A percentile compares a stretch with the other conserved stretches of the same genome.
Evolutionary conservation across 2,329 filamentous ascomycete species (phyloP).

Genomic region (Niveomyces coronatus): DNA sequence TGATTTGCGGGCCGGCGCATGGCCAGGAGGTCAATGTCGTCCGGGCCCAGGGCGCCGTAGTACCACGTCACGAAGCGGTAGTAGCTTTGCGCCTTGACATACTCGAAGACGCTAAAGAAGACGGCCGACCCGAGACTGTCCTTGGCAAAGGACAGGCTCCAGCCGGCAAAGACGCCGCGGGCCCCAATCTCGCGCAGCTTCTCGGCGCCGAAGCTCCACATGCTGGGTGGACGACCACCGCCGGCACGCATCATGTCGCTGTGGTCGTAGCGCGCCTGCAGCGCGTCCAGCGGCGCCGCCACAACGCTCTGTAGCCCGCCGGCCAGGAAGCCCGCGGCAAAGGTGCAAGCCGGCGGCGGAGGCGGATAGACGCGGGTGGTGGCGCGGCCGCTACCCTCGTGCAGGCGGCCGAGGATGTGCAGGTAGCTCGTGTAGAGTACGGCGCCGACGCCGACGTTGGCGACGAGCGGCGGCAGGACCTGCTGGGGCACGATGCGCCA

Average conservation of each 20-base stretch:
- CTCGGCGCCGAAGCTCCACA: conserved; percentile 61
- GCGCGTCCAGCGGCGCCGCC: conserved; percentile 65
- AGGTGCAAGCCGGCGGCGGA: conserved; percentile 51
- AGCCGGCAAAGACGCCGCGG: conserved; percentile 65
- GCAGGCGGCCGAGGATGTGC: conserved; percentile 54
- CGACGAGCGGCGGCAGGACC: conserved; percentile 64
- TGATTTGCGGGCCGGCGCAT: conserved; percentile 31
- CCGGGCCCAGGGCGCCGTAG: conserved; percentile 49
- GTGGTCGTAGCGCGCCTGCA: conserved; percentile 63
- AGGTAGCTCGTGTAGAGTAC: conserved; percentile 69
- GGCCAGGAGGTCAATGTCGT: conserved; percentile 40
- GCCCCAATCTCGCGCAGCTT: conserved; percentile 59
- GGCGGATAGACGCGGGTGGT: conserved; percentile 60
- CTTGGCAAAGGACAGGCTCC: conserved; percentile 57
- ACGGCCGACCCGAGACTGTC: conserved; percentile 59
- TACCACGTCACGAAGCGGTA: conserved; percentile 62
- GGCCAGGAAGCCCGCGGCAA: conserved; percentile 59
- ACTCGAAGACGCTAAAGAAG: conserved; percentile 70
- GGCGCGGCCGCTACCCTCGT: conserved; percentile 49
- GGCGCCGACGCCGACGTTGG: conserved; percentile 64
- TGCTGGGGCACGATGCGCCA: conserved; percentile 68
- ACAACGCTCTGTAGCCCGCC: conserved; percentile 60
- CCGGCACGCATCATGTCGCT: conserved; percentile 33
- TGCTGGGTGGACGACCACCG: conserved; percentile 42
- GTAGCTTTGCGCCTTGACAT: conserved; percentile 61